A percentile compares a stretch with the other conserved stretches of the same genome.
These are phyloP conservation scores for Plasmodium reichenowi DNA, from an alignment of 169 alveolate genomes.

Conservation along the genomic window DNA sequence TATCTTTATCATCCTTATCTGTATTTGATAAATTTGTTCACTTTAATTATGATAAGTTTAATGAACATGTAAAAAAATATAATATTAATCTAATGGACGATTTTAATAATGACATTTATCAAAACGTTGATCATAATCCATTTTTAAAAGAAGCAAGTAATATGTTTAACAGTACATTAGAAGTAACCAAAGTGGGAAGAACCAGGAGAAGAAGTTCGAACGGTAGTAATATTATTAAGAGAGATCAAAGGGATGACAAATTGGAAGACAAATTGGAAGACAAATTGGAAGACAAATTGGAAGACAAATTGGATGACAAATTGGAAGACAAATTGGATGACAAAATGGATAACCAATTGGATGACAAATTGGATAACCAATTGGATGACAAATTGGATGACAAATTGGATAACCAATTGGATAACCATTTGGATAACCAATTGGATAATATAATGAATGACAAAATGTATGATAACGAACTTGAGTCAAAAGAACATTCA, in stretches of 20 bases:
- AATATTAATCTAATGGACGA: slow-evolving; percentile 23
- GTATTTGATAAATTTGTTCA: slow-evolving; percentile 44
- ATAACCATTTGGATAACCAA: background rate
- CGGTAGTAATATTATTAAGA: background rate
- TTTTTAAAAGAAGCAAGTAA: slow-evolving; percentile 25
- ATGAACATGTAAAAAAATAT: slow-evolving; percentile 9
- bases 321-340: background rate
- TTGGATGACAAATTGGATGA: no score
- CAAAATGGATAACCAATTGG: background rate
- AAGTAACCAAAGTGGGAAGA: background rate
- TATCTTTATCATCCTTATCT: slow-evolving; percentile 61
- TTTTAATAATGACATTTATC: slow-evolving; percentile 40
- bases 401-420: background rate
- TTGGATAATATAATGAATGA: no score
- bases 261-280: background rate
- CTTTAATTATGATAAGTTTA: slow-evolving; percentile 48
- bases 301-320: background rate
- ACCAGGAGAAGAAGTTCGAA: background rate
- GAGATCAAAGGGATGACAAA: background rate
- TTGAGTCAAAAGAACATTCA: no score
- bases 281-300: background rate
- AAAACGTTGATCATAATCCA: slow-evolving; percentile 26
- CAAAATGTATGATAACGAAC: background rate
- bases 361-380: no score
- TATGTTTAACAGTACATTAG: background rate